These are phyloP conservation scores for Globisporangium perplexum DNA, from an alignment of 352 stramenopile species.

Conservation along the genomic window DNA sequence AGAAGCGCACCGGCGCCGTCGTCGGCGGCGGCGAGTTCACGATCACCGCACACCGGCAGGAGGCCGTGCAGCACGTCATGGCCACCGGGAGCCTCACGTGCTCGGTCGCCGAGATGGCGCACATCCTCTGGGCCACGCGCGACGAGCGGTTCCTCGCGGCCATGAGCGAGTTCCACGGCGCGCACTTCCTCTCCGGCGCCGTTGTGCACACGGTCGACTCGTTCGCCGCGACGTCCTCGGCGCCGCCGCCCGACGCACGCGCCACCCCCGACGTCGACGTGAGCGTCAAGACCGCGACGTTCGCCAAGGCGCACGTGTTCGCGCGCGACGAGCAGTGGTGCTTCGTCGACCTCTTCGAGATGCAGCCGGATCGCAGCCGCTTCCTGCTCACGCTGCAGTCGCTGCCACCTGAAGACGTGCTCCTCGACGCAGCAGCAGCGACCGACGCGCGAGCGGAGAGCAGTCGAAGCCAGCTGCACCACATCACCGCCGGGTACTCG, in stretches of 20 bases:
- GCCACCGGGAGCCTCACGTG: constrained; percentile 19
- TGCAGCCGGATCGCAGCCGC: background rate
- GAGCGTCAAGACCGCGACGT: constrained; percentile 28
- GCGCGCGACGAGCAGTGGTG: constrained; percentile 24
- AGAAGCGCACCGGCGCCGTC: constrained; percentile 1
- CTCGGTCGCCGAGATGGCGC: constrained; percentile 24
- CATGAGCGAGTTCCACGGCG: constrained; percentile 27
- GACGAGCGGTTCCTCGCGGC: constrained; percentile 14
- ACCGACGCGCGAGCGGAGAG: background rate
- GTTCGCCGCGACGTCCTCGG: background rate
- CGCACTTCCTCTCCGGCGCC: constrained; percentile 20
- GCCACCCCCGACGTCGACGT: constrained; percentile 1
- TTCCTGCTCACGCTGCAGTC: constrained; percentile 31
- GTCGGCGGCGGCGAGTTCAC: constrained; percentile 12
- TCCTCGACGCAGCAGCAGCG: constrained; percentile 21
- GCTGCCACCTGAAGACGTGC: constrained; percentile 14
- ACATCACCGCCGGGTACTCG: constrained; percentile 16
- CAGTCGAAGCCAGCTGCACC: constrained; percentile 15
- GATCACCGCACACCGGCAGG: constrained; percentile 10
- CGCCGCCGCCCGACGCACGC: background rate
- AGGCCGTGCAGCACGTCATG: constrained; percentile 9
- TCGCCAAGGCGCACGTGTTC: constrained; percentile 22
- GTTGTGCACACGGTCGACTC: constrained; percentile 15
- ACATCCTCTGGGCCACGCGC: constrained; percentile 18
- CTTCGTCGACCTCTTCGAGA: constrained; percentile 22